Evolutionary conservation across 2,329 filamentous ascomycete species (phyloP).

Genomic region (Tolypocladium pustulatum): DNA sequence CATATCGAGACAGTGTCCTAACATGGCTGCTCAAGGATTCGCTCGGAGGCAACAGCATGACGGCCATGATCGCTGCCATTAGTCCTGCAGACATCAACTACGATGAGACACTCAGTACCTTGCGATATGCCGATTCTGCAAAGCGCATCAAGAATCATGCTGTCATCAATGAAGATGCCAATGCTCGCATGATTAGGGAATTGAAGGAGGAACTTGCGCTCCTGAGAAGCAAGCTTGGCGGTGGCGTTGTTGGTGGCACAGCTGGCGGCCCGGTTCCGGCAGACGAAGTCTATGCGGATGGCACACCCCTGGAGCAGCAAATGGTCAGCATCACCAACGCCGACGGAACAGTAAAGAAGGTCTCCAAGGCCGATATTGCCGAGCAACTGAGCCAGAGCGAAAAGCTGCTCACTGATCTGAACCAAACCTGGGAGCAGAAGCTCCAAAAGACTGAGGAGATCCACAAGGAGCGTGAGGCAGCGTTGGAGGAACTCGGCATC

Average conservation of each 20-base stretch:
- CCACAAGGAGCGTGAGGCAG: constrained; percentile 91
- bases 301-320: constrained; percentile 87
- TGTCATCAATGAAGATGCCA: constrained; percentile 97
- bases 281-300: constrained; percentile 82
- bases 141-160: constrained; percentile 99
- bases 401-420: constrained; percentile 89
- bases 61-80: constrained; percentile 98
- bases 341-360: constrained; percentile 83
- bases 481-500: constrained; percentile 91
- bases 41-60: constrained; percentile 96
- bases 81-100: constrained; percentile 98
- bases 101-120: constrained; percentile 89
- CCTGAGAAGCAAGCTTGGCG: constrained; percentile 74
- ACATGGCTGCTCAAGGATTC: constrained; percentile 98
- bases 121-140: constrained; percentile 93
- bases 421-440: constrained; percentile 98
- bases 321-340: constrained; percentile 86
- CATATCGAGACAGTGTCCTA: constrained; percentile 91
- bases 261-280: constrained; percentile 41
- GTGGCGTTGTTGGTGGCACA: constrained; percentile 33
- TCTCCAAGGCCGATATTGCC: constrained; percentile 95
- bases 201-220: constrained; percentile 88
- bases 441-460: constrained; percentile 90
- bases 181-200: constrained; percentile 96
- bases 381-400: constrained; percentile 95